Percentiles rank a stretch among this genome's conserved stretches.
Evolutionary conservation across 2,329 filamentous ascomycete genomes (phyloP).

Genomic region (Cercospora brassicicola): DNA sequence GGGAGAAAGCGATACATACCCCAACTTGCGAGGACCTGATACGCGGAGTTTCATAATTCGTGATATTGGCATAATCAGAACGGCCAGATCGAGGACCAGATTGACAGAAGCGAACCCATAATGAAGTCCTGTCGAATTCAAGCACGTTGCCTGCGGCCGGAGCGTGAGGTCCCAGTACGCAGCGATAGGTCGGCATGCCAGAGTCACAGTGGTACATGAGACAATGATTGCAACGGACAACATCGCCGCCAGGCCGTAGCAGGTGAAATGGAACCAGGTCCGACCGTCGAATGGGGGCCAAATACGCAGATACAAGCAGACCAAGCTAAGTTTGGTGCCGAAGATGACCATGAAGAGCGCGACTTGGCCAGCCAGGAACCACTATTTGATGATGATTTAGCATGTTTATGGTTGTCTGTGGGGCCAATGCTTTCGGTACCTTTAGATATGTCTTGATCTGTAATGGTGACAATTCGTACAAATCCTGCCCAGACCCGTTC

Average conservation of each 20-base stretch:
- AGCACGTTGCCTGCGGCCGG: background rate
- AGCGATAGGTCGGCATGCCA: conserved; percentile 3
- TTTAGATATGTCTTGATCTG: background rate
- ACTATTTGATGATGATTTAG: background rate
- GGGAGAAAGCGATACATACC: background rate
- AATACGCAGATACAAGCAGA: conserved; percentile 7
- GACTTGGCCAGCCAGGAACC: conserved; percentile 10
- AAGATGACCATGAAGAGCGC: conserved; percentile 9
- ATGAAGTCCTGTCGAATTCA: conserved; percentile 5
- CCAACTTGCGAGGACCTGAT: conserved; percentile 1
- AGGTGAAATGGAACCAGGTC: background rate
- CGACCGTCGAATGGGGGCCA: background rate
- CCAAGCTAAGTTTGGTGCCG: conserved; percentile 5
- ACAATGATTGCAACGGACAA: background rate
- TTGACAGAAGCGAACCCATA: conserved; percentile 7
- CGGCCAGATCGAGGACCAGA: background rate
- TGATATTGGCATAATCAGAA: background rate
- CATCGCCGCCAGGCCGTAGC: background rate
- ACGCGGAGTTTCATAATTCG: background rate
- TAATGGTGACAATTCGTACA: background rate
- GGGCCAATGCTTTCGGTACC: background rate
- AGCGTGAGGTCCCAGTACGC: conserved; percentile 9
- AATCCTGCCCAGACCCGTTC: conserved; percentile 10
- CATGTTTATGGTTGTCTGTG: background rate
- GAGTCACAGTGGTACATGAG: background rate